Conservation (phyloP, 352 stramenopile genomes). For the Halophytophthora polymorphica region DNA sequence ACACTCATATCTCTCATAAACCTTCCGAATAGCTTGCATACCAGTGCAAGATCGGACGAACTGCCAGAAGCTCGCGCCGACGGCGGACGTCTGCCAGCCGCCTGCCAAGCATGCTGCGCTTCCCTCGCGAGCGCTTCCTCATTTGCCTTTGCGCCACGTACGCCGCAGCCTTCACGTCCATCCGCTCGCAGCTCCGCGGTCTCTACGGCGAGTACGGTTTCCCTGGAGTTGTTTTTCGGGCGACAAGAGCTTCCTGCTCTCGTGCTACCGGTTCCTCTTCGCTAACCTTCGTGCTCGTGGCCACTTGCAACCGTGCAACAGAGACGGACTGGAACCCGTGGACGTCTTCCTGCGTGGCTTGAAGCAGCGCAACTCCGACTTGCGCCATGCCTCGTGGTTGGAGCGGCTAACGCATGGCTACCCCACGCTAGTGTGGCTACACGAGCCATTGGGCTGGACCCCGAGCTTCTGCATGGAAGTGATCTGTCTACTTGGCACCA, state of each 20-base stretch:
- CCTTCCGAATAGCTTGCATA: too few species aligned
- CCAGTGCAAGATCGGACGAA: too few species aligned
- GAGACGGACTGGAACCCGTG: constrained; percentile 57
- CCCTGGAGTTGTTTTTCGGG: constrained; percentile 25
- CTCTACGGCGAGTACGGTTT: constrained; percentile 74
- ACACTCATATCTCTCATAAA: too few species aligned
- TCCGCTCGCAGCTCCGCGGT: constrained; percentile 76
- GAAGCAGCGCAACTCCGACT: constrained; percentile 15
- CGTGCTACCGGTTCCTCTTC: not conserved
- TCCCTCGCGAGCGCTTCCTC: constrained; percentile 40
- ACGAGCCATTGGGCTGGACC: constrained; percentile 39
- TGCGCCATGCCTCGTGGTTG: constrained; percentile 11
- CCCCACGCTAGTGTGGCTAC: constrained; percentile 57
- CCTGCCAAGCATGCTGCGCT: constrained; percentile 16
- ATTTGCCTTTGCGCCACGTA: constrained; percentile 48
- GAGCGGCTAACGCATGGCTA: constrained; percentile 24
- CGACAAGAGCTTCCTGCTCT: not conserved
- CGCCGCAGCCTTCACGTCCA: constrained; percentile 68
- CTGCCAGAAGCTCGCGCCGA: too few species aligned
- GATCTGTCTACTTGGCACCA: constrained; percentile 35
- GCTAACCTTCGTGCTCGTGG: constrained; percentile 7
- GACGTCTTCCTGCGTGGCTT: constrained; percentile 45
- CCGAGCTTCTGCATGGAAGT: constrained; percentile 51
- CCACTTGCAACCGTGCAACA: constrained; percentile 21
- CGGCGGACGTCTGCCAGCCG: too few species aligned